Conservation (phyloP, 2,329 filamentous ascomycete species). For the Xylariales sp. region DNA sequence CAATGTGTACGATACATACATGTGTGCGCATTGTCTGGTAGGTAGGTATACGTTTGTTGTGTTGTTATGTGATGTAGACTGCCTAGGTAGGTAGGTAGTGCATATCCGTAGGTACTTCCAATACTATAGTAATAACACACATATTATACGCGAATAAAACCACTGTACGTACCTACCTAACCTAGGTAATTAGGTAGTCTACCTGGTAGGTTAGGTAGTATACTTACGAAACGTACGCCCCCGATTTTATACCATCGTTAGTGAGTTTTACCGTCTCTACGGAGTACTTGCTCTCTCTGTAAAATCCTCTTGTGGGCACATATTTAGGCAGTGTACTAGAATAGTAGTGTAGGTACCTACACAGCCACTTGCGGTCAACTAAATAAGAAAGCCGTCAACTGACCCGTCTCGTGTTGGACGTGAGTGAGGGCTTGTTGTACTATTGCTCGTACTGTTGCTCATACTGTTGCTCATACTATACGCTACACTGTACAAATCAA, state of each 20-base stretch:
- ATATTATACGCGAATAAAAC: no score
- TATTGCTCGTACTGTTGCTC: background rate
- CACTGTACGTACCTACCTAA: no score
- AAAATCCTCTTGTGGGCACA: background rate
- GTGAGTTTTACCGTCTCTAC: no score
- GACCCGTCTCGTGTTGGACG: background rate
- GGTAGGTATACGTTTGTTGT: no score
- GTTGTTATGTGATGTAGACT: no score
- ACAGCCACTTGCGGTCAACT: background rate
- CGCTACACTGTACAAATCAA: background rate
- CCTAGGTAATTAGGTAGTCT: no score
- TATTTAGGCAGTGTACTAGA: no score
- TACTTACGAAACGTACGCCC: background rate
- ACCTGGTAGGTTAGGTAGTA: background rate
- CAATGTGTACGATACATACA: background rate
- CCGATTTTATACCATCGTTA: no score
- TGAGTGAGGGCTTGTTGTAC: no score
- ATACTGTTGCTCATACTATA: background rate
- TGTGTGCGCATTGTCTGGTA: background rate
- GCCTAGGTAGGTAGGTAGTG: no score
- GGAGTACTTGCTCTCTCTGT: no score
- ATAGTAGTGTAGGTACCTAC: background rate
- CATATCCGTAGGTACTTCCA: background rate
- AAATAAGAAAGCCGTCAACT: background rate
- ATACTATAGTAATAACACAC: no score